Percentiles rank a stretch among this genome's conserved stretches.
phyloP scores from a whole-genome alignment of 2,329 filamentous ascomycete genomes.

The Zymoseptoria crescenta region DNA sequence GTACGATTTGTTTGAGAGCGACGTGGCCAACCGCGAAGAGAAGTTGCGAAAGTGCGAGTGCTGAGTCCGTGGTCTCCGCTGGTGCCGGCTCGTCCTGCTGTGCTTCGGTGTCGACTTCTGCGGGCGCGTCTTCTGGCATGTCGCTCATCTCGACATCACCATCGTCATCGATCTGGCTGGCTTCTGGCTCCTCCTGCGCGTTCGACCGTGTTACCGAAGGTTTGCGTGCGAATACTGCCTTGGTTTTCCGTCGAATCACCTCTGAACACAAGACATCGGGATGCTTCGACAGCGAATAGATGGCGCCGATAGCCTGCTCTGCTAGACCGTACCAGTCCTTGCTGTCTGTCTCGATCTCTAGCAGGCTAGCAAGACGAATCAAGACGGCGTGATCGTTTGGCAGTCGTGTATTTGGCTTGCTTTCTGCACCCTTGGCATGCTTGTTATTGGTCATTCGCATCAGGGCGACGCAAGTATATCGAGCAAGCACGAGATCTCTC shows the following conservation, averaged over 20 bases:
- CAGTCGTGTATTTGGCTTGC: conserved; percentile 63
- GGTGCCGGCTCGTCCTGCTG: conserved; percentile 14
- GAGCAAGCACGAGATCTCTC: conserved; percentile 77
- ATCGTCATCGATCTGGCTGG: conserved; percentile 27
- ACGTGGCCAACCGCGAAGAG: conserved; percentile 94
- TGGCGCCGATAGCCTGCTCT: conserved; percentile 91
- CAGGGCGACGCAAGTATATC: conserved; percentile 90
- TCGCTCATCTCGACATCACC: conserved; percentile 34
- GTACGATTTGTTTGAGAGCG: conserved; percentile 97
- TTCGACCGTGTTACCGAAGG: conserved; percentile 27
- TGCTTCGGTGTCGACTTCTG: conserved; percentile 15
- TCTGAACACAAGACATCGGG: conserved; percentile 90
- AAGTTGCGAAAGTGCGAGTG: conserved; percentile 76
- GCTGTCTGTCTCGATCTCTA: conserved; percentile 76
- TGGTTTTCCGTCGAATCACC: conserved; percentile 79
- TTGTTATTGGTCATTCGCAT: conserved; percentile 82
- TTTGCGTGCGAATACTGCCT: conserved; percentile 63
- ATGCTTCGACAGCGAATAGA: conserved; percentile 88
- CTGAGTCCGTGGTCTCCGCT: conserved; percentile 26
- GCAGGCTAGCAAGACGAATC: conserved; percentile 69
- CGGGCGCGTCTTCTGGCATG: conserved; percentile 20
- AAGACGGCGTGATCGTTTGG: conserved; percentile 89
- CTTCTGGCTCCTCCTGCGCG: conserved; percentile 19
- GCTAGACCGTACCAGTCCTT: conserved; percentile 92
- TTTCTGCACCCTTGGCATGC: conserved; percentile 62